phyloP scores from a whole-genome alignment of 148 eudicot genomes.

The Pouteria glomerata region DNA sequence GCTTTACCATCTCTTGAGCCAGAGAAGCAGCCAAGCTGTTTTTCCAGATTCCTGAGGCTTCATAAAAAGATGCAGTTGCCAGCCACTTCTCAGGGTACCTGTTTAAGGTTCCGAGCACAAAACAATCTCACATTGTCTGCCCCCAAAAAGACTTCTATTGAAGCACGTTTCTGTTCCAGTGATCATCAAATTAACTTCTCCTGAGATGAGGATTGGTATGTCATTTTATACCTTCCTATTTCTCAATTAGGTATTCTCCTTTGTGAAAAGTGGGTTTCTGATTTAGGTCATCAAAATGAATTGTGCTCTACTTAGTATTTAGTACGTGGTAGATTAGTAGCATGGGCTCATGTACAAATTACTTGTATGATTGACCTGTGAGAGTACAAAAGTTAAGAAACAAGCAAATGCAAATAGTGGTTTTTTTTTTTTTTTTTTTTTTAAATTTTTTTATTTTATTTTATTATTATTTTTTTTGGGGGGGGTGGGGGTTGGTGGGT shows the following conservation, averaged over 20 bases:
- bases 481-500: too few species aligned
- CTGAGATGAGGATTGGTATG: constrained; percentile 41
- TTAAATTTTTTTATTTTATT: too few species aligned
- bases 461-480: too few species aligned
- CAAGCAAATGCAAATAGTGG: too few species aligned
- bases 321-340: too few species aligned
- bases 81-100: constrained; percentile 23
- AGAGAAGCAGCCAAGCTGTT: constrained; percentile 41
- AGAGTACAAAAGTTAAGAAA: too few species aligned
- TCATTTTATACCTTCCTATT: not conserved
- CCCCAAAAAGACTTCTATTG: constrained; percentile 35
- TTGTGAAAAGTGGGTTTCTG: too few species aligned
- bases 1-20: constrained; percentile 25
- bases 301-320: not conserved
- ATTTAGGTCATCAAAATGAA: not conserved
- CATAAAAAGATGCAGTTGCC: constrained; percentile 31
- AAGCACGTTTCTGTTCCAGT: constrained; percentile 41
- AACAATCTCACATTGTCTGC: constrained; percentile 19
- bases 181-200: constrained; percentile 33
- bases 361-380: too few species aligned
- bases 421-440: too few species aligned
- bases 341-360: not conserved
- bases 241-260: constrained; percentile 1
- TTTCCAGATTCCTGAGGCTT: constrained; percentile 34
- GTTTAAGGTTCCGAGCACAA: constrained; percentile 25